Conservation (phyloP, 169 alveolate species). For the Plasmodium reichenowi region DNA sequence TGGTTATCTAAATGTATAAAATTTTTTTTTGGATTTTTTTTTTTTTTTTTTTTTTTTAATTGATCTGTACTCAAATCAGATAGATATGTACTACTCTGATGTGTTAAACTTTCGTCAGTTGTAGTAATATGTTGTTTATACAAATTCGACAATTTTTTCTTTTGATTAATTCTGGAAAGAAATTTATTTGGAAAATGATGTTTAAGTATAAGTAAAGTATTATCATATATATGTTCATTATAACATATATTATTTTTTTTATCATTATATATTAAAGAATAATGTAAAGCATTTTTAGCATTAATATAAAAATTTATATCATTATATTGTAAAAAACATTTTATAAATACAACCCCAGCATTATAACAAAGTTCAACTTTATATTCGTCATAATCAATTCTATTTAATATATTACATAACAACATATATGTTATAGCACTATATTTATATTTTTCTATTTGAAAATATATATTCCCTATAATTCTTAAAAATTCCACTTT, state of each 20-base stretch:
- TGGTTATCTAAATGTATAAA: too few relatives aligned
- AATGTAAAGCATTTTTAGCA: slow-evolving; percentile 46
- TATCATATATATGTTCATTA: slow-evolving; percentile 29
- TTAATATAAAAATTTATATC: slow-evolving; percentile 31
- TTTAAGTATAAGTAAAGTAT: slow-evolving; percentile 19
- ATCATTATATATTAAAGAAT: slow-evolving; percentile 44
- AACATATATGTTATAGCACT: slow-evolving; percentile 52
- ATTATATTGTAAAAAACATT: slow-evolving; percentile 39
- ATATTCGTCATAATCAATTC: slow-evolving; percentile 14
- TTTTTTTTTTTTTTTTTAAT: slow-evolving; percentile 3
- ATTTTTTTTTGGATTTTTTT: not conserved
- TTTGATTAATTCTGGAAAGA: not conserved
- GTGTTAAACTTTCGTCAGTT: not conserved
- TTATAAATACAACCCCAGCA: slow-evolving; percentile 56
- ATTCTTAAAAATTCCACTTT: slow-evolving; percentile 38
- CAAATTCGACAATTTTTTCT: not conserved
- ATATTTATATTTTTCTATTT: slow-evolving; percentile 50
- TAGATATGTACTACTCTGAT: not conserved
- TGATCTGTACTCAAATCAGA: not conserved
- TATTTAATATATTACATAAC: slow-evolving; percentile 45
- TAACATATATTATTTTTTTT: slow-evolving; percentile 21
- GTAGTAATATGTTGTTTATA: not conserved
- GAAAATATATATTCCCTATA: slow-evolving; percentile 63
- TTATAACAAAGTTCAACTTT: slow-evolving; percentile 61
- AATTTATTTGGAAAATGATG: slow-evolving; percentile 16